Percentiles rank a stretch among this genome's conserved stretches.
These are phyloP conservation scores for Talaromyces atroroseus DNA, from an alignment of 2,329 filamentous ascomycete genomes.

Conservation along the genomic window DNA sequence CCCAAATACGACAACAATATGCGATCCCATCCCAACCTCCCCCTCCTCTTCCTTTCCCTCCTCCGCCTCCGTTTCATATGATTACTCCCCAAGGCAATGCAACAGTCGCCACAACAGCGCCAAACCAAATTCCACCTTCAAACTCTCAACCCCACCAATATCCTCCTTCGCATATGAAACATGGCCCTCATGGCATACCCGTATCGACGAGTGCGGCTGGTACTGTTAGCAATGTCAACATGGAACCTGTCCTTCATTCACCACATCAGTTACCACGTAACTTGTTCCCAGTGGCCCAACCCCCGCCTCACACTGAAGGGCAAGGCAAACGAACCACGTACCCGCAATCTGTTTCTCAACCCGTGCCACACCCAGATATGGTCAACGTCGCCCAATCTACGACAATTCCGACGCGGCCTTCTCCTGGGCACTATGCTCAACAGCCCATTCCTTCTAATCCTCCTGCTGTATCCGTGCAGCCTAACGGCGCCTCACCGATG, in stretches of 20 bases:
- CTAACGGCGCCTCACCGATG: neutral
- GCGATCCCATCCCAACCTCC: neutral
- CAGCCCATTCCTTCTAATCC: neutral
- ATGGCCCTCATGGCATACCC: neutral
- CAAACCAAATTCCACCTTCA: neutral
- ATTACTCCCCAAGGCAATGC: neutral
- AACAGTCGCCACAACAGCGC: neutral
- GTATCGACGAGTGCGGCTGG: neutral
- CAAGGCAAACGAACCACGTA: neutral
- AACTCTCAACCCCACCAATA: neutral
- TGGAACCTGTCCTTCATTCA: neutral
- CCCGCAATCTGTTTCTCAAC: neutral
- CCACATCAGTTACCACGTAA: neutral
- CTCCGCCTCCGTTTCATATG: neutral
- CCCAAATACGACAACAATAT: neutral
- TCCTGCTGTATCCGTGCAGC: neutral
- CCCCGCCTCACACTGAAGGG: neutral
- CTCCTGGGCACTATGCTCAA: neutral
- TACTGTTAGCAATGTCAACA: neutral
- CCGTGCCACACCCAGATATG: neutral
- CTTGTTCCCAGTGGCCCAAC: neutral
- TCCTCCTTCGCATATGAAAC: neutral
- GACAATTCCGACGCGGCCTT: neutral
- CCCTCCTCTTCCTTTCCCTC: neutral
- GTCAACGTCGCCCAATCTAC: neutral